Conservation (phyloP, 257 asterid species). For the Phtheirospermum japonicum region DNA sequence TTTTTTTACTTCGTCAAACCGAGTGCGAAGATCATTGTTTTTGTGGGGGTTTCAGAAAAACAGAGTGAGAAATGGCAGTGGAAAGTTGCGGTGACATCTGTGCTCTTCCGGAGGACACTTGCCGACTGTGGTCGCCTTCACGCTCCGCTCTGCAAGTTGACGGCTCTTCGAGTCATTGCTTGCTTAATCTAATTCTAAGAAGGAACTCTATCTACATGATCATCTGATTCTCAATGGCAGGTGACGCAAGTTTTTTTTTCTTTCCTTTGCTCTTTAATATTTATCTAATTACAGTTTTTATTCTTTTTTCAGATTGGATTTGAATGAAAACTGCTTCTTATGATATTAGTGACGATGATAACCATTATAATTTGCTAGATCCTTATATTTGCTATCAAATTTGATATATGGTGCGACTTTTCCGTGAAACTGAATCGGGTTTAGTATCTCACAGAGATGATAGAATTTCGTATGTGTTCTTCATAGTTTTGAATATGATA, state of each 20-base stretch:
- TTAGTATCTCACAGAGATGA: neutral
- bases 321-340: neutral
- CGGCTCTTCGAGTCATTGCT: constrained; percentile 34
- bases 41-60: neutral
- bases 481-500: too few relatives aligned
- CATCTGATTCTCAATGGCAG: constrained; percentile 55
- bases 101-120: constrained; percentile 67
- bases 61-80: constrained; percentile 38
- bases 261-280: neutral
- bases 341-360: constrained; percentile 1
- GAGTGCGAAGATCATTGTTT: too few relatives aligned
- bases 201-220: constrained; percentile 56
- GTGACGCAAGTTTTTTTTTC: constrained; percentile 44
- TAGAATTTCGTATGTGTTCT: neutral
- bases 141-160: constrained; percentile 55
- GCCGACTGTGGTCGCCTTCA: constrained; percentile 56
- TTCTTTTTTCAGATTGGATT: constrained; percentile 2
- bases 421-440: constrained; percentile 7
- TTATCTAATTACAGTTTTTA: neutral
- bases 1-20: too few relatives aligned
- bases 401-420: neutral
- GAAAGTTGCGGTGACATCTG: constrained; percentile 29
- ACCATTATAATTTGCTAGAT: constrained; percentile 9
- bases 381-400: neutral
- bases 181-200: constrained; percentile 38